A percentile compares a stretch with the other conserved stretches of the same genome.
phyloP scores from a whole-genome alignment of 192 early-diverging fungal genomes.

The Lobosporangium transversale region DNA sequence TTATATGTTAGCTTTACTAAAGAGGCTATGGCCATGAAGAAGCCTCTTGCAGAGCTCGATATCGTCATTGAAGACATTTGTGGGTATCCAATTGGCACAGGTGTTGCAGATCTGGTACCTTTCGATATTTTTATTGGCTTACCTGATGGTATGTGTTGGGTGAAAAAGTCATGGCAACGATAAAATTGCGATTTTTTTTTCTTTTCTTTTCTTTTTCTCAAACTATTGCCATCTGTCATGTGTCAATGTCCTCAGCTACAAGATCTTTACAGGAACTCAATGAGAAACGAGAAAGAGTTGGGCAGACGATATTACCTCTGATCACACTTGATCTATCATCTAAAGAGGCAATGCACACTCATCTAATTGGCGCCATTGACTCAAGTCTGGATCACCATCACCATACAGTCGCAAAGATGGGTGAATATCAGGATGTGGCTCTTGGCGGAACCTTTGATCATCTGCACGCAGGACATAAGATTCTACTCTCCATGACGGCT shows the following conservation, averaged over 20 bases:
- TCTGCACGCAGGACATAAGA: constrained; percentile 94
- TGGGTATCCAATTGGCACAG: constrained; percentile 64
- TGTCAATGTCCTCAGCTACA: neutral
- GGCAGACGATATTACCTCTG: constrained; percentile 2
- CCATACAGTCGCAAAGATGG: constrained; percentile 19
- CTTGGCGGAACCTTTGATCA: constrained; percentile 99
- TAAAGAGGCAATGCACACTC: constrained; percentile 5
- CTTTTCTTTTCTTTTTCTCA: neutral
- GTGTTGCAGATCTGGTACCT: constrained; percentile 19
- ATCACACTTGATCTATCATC: constrained; percentile 14
- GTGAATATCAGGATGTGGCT: constrained; percentile 64
- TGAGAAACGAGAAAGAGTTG: constrained; percentile 7
- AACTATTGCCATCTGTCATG: neutral
- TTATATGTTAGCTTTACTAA: constrained; percentile 65
- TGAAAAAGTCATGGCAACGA: no score
- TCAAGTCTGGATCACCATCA: constrained; percentile 5
- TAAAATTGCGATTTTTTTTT: no score
- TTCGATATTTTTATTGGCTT: constrained; percentile 57
- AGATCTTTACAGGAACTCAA: constrained; percentile 13
- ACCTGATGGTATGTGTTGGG: constrained; percentile 44
- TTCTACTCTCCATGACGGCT: constrained; percentile 84
- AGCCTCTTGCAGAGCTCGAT: constrained; percentile 63
- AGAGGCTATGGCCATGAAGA: constrained; percentile 43
- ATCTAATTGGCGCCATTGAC: constrained; percentile 24
- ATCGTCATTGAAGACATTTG: constrained; percentile 69